Percentiles rank a stretch among this genome's conserved stretches.
Conservation (phyloP, 1,284 basidiomycete genomes). For the Cryptococcus deneoformans region DNA sequence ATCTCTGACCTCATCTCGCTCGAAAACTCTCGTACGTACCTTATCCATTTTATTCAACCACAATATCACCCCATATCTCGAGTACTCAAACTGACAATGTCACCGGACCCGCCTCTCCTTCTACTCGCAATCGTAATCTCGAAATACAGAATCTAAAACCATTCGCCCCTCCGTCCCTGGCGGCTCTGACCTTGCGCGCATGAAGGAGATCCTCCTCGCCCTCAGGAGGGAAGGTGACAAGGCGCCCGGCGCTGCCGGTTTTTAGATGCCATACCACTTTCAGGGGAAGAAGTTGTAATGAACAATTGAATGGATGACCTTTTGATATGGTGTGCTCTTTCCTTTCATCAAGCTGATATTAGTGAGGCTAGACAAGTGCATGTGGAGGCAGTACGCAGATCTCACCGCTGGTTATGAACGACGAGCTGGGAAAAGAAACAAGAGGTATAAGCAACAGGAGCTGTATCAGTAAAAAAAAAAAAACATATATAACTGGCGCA, state of each 20-base stretch:
- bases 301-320: not conserved
- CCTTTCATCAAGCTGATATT: not conserved
- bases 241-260: constrained; percentile 88
- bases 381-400: not conserved
- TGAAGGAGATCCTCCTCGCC: constrained; percentile 85
- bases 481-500: too few relatives aligned
- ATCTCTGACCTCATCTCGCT: constrained; percentile 85
- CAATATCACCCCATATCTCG: not conserved
- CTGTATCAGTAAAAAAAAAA: too few relatives aligned
- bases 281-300: not conserved
- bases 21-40: constrained; percentile 70
- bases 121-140: too few relatives aligned
- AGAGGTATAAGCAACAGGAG: too few relatives aligned
- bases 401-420: too few relatives aligned
- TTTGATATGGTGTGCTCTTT: not conserved
- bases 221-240: constrained; percentile 82
- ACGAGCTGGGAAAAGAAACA: too few relatives aligned
- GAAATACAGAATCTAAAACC: constrained; percentile 83
- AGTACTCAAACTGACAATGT: constrained; percentile 1
- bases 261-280: constrained; percentile 51
- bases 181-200: constrained; percentile 81
- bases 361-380: not conserved
- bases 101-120: too few relatives aligned
- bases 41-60: constrained; percentile 19
- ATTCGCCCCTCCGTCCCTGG: constrained; percentile 82